These are phyloP conservation scores for Phytophthora hybrid DNA, from an alignment of 352 stramenopile genomes.

Conservation along the genomic window DNA sequence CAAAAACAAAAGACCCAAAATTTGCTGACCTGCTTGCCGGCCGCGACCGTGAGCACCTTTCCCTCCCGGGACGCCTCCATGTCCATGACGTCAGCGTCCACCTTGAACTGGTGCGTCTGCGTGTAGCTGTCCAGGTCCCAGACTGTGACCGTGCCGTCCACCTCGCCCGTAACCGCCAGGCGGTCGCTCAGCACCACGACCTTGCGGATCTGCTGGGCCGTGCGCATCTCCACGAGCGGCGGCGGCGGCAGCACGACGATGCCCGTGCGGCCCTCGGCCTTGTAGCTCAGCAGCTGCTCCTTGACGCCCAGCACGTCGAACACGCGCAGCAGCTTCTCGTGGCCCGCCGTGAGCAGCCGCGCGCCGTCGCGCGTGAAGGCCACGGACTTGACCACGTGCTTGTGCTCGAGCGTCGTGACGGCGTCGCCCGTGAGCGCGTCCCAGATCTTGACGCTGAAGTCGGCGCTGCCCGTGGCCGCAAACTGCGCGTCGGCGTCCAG, in stretches of 20 bases:
- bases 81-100: slow-evolving; percentile 85
- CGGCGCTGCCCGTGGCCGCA: slow-evolving; percentile 91
- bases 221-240: slow-evolving; percentile 61
- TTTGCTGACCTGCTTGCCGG: slow-evolving; percentile 82
- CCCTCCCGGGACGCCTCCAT: slow-evolving; percentile 79
- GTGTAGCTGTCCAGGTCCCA: slow-evolving; percentile 72
- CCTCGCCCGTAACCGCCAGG: slow-evolving; percentile 72
- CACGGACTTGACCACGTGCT: slow-evolving; percentile 97
- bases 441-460: slow-evolving; percentile 98
- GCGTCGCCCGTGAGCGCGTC: slow-evolving; percentile 95
- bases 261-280: slow-evolving; percentile 64
- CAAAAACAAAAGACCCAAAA: neutral
- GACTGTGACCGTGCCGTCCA: slow-evolving; percentile 73
- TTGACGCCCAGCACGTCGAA: slow-evolving; percentile 86
- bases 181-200: slow-evolving; percentile 67
- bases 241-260: slow-evolving; percentile 64
- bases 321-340: slow-evolving; percentile 95
- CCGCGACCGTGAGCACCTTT: slow-evolving; percentile 90
- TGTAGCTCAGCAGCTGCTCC: slow-evolving; percentile 66
- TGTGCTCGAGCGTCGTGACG: slow-evolving; percentile 95
- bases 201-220: slow-evolving; percentile 82
- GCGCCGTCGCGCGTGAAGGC: slow-evolving; percentile 91
- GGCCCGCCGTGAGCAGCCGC: slow-evolving; percentile 92
- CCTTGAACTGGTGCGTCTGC: slow-evolving; percentile 61
- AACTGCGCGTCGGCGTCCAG: slow-evolving; percentile 87